These are phyloP conservation scores for Cetraspora pellucida DNA, from an alignment of 192 early-diverging fungal genomes.

Conservation along the genomic window DNA sequence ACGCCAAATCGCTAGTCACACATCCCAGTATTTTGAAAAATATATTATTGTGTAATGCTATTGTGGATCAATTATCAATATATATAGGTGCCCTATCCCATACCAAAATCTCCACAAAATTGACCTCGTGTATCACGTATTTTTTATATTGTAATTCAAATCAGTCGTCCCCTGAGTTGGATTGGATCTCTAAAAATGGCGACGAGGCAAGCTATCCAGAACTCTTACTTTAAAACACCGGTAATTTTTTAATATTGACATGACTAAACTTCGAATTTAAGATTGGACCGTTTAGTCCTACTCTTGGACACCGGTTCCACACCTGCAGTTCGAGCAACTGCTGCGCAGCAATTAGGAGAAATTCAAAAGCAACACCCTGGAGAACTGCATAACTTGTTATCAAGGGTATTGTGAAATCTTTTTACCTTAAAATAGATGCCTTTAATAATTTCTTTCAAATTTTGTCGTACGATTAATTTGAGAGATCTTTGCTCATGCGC, in stretches of 20 bases:
- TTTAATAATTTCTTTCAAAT: background rate
- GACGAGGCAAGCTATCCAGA: background rate
- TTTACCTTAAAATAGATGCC: background rate
- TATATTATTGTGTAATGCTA: too few species aligned
- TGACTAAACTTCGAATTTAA: constrained; percentile 42
- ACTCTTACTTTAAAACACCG: background rate
- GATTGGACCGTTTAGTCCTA: constrained; percentile 91
- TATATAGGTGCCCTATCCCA: background rate
- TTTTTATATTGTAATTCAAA: background rate
- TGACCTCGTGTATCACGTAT: background rate
- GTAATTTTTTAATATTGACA: background rate
- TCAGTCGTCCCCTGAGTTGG: background rate
- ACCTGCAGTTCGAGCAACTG: constrained; percentile 79
- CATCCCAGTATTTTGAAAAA: too few species aligned
- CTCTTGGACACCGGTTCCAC: constrained; percentile 95
- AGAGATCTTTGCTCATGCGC: constrained; percentile 3
- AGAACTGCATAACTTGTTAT: constrained; percentile 87
- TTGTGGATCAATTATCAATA: background rate
- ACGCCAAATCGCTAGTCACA: too few species aligned
- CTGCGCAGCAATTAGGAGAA: constrained; percentile 94
- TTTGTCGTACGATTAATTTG: background rate
- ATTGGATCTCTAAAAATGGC: constrained; percentile 4
- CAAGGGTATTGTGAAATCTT: constrained; percentile 52
- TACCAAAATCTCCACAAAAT: background rate
- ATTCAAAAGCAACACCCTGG: constrained; percentile 93